A percentile compares a stretch with the other conserved stretches of the same genome.
Conservation (phyloP, 768 basidiomycete genomes). For the Lactarius hengduanensis region DNA sequence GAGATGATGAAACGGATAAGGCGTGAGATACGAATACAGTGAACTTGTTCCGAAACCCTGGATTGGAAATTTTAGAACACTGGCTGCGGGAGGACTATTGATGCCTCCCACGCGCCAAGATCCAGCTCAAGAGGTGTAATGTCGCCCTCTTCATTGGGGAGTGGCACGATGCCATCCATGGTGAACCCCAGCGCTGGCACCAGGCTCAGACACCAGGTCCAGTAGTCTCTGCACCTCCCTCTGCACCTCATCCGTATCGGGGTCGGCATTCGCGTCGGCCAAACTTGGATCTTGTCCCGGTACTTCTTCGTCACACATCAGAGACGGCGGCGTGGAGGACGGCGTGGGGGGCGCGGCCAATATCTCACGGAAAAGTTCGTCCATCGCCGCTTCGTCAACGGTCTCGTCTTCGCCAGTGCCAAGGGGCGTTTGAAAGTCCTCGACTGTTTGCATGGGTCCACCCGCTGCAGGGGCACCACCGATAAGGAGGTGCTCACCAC, state of each 20-base stretch:
- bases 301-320: conserved; percentile 31
- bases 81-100: conserved; percentile 25
- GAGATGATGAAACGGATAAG: conserved; percentile 22
- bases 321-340: conserved; percentile 38
- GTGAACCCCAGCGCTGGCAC: conserved; percentile 32
- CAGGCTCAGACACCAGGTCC: conserved; percentile 47
- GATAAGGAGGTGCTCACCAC: conserved; percentile 76
- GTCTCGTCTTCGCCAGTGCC: conserved; percentile 32
- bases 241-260: conserved; percentile 38
- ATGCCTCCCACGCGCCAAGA: conserved; percentile 29
- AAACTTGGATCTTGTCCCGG: conserved; percentile 27
- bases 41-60: background rate
- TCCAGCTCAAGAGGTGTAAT: conserved; percentile 37
- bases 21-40: conserved; percentile 26
- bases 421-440: conserved; percentile 12
- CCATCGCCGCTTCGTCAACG: conserved; percentile 63
- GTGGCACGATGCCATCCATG: conserved; percentile 1
- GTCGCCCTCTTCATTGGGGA: conserved; percentile 28
- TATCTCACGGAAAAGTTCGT: conserved; percentile 68
- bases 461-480: conserved; percentile 92
- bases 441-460: conserved; percentile 48
- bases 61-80: conserved; percentile 30
- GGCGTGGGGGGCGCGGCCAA: conserved; percentile 49
- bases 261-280: conserved; percentile 3
- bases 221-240: conserved; percentile 62